Evolutionary conservation across 495 filamentous ascomycete genomes (phyloP).

Genomic region (Parathielavia appendiculata): DNA sequence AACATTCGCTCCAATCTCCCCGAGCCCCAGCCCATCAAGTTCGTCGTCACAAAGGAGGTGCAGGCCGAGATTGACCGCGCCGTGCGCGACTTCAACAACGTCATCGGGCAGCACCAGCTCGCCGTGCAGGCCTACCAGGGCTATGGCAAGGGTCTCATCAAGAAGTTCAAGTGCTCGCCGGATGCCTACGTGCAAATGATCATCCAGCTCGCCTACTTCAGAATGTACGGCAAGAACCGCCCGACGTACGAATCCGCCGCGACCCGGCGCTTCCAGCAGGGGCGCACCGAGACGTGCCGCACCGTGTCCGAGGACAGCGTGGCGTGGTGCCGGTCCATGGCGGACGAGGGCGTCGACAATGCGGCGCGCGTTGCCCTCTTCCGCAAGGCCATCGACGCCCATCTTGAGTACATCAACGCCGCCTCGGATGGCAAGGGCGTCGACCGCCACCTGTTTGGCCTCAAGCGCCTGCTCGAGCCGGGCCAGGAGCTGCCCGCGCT

Average conservation of each 20-base stretch:
- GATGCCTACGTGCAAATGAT: conserved; percentile 98
- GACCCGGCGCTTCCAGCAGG: conserved; percentile 89
- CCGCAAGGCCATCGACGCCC: conserved; percentile 71
- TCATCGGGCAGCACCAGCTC: conserved; percentile 85
- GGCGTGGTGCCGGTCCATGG: conserved; percentile 85
- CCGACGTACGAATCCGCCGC: conserved; percentile 98
- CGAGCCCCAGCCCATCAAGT: conserved; percentile 70
- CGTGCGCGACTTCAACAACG: conserved; percentile 63
- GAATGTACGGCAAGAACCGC: conserved; percentile 97
- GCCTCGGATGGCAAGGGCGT: conserved; percentile 90
- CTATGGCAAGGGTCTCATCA: conserved; percentile 98
- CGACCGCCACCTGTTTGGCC: conserved; percentile 91
- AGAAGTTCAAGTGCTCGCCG: conserved; percentile 98
- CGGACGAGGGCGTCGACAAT: conserved; percentile 54
- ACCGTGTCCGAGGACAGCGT: conserved; percentile 86
- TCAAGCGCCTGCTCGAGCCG: conserved; percentile 83
- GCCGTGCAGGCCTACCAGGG: conserved; percentile 91
- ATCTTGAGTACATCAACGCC: conserved; percentile 83
- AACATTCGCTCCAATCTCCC: conserved; percentile 75
- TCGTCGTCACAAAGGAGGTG: conserved; percentile 67
- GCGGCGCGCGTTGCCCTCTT: conserved; percentile 67
- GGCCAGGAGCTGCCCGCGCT: conserved; percentile 77
- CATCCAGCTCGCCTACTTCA: conserved; percentile 97
- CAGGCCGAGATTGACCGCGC: conserved; percentile 72
- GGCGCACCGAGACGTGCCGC: conserved; percentile 94